A percentile compares a stretch with the other conserved stretches of the same genome.
Conservation (phyloP, 768 basidiomycete genomes). For the Mycena latifolia region DNA sequence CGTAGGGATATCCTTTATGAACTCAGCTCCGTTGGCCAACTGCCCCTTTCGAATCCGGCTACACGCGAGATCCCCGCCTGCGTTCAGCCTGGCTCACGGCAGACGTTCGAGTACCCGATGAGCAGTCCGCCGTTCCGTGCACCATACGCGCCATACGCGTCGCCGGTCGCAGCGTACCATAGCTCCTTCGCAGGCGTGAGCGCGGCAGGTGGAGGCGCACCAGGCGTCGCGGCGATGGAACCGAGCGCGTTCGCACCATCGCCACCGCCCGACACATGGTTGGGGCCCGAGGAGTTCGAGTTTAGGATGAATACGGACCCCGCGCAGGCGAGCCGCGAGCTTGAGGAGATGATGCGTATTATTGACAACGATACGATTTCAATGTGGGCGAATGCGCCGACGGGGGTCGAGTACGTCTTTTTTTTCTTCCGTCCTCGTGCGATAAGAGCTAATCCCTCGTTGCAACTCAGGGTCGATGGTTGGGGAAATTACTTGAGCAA, state of each 20-base stretch:
- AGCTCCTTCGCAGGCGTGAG: constrained; percentile 25
- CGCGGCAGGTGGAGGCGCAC: neutral
- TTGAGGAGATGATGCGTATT: constrained; percentile 29
- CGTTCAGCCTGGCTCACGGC: constrained; percentile 3
- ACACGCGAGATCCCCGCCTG: neutral
- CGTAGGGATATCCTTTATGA: constrained; percentile 39
- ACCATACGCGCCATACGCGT: constrained; percentile 17
- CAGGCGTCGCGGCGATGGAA: constrained; percentile 25
- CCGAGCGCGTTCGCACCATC: constrained; percentile 31
- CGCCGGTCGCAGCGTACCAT: no score
- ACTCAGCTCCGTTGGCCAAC: constrained; percentile 37
- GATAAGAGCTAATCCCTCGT: neutral
- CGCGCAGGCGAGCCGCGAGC: constrained; percentile 15
- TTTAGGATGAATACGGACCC: neutral
- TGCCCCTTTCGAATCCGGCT: constrained; percentile 10
- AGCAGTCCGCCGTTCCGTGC: constrained; percentile 11
- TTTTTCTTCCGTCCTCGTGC: neutral
- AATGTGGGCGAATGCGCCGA: constrained; percentile 36
- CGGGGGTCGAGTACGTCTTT: constrained; percentile 28
- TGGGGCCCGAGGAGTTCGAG: constrained; percentile 17
- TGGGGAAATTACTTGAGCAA: constrained; percentile 33
- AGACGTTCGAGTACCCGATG: constrained; percentile 21
- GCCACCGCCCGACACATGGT: constrained; percentile 27
- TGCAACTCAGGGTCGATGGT: constrained; percentile 23
- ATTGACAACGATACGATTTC: constrained; percentile 33